phyloP scores from a whole-genome alignment of 305 asterid species.

The Fraxinus greggii region DNA sequence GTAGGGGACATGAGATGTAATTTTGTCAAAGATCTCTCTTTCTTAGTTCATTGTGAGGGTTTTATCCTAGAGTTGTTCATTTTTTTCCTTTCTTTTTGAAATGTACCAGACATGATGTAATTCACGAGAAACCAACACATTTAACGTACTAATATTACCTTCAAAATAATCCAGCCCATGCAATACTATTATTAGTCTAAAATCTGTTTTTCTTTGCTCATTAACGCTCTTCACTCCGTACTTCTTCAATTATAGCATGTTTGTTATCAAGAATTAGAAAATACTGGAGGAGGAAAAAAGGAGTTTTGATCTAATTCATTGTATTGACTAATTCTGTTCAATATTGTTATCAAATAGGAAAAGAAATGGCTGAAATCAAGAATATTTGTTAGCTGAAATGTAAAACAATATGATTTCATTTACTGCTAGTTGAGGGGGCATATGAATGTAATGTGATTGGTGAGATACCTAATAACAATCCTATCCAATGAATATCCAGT shows the following conservation, averaged over 20 bases:
- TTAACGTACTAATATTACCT: too few species aligned
- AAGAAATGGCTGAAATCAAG: not conserved
- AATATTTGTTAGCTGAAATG: not conserved
- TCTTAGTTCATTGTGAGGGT: not conserved
- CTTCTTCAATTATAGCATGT: not conserved
- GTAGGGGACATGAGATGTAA: not conserved
- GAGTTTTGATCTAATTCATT: not conserved
- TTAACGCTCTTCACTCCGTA: not conserved
- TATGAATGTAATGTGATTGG: not conserved
- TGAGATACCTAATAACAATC: not conserved
- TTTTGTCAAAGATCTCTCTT: not conserved
- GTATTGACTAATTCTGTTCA: not conserved
- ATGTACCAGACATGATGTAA: slow-evolving; percentile 28
- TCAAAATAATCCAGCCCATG: too few species aligned
- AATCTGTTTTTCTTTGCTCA: not conserved
- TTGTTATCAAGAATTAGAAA: not conserved
- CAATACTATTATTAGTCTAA: too few species aligned
- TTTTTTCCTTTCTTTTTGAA: not conserved
- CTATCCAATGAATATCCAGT: not conserved
- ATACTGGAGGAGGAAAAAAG: too few species aligned
- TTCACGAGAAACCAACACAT: too few species aligned
- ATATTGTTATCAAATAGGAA: not conserved
- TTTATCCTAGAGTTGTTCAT: slow-evolving; percentile 11
- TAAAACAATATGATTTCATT: not conserved
- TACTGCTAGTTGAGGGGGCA: not conserved